Percentiles rank a stretch among this genome's conserved stretches.
Conservation (phyloP, 1,284 basidiomycete genomes). For the Abortiporus biennis region DNA sequence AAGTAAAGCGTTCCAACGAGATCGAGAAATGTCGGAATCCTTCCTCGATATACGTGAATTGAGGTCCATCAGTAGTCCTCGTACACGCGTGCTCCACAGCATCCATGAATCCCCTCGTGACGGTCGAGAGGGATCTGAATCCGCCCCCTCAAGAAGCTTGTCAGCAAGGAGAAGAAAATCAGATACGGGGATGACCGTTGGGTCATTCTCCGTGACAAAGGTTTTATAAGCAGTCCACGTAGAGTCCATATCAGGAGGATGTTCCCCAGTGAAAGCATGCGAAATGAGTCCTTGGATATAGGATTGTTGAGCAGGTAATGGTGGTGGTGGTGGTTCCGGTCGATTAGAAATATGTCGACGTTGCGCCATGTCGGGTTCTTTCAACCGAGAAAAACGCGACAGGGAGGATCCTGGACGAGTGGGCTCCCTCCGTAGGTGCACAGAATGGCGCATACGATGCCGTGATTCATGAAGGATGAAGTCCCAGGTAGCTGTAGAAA, state of each 20-base stretch:
- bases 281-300: too few species aligned
- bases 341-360: slow-evolving; percentile 20
- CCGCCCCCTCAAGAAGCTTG: background rate
- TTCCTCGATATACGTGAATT: slow-evolving; percentile 16
- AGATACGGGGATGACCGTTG: too few species aligned
- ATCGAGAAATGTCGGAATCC: slow-evolving; percentile 15
- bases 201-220: too few species aligned
- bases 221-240: background rate
- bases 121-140: background rate
- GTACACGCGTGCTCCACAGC: slow-evolving; percentile 33
- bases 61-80: slow-evolving; percentile 25
- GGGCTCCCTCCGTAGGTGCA: too few species aligned
- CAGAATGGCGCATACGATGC: too few species aligned
- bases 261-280: too few species aligned
- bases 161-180: too few species aligned
- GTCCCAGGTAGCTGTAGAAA: too few species aligned
- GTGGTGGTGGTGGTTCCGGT: slow-evolving; percentile 6
- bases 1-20: slow-evolving; percentile 6
- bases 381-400: too few species aligned
- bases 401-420: too few species aligned
- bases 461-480: too few species aligned
- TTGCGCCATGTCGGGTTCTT: slow-evolving; percentile 15
- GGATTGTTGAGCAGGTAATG: slow-evolving; percentile 2
- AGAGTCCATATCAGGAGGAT: slow-evolving; percentile 3
- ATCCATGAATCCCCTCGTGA: slow-evolving; percentile 17